Evolutionary conservation across 345 rosid genomes (phyloP).

Genomic region (Aquilaria malaccensis): DNA sequence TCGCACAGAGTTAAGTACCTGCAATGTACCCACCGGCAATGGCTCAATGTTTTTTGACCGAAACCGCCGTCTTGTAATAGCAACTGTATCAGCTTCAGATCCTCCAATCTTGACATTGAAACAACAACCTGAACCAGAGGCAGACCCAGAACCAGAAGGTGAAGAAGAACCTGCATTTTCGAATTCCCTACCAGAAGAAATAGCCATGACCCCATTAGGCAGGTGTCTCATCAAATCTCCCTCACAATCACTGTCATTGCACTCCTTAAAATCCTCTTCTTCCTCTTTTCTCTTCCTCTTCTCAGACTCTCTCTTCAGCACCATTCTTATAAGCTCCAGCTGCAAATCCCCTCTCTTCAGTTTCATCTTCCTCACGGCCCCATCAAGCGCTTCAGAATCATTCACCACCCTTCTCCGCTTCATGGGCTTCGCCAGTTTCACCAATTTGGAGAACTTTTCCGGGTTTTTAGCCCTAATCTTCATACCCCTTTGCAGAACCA

Average conservation of each 20-base stretch:
- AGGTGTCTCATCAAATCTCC: slow-evolving; percentile 47
- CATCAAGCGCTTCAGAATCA: slow-evolving; percentile 41
- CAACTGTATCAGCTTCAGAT: slow-evolving; percentile 24
- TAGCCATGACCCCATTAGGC: slow-evolving; percentile 92
- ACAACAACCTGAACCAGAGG: slow-evolving; percentile 26
- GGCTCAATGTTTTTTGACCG: slow-evolving; percentile 90
- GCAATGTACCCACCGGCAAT: slow-evolving; percentile 52
- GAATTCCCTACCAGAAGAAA: slow-evolving; percentile 44
- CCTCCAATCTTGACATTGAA: slow-evolving; percentile 53
- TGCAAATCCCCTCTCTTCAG: slow-evolving; percentile 60
- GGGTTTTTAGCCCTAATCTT: slow-evolving; percentile 55
- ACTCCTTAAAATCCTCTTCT: slow-evolving; percentile 14
- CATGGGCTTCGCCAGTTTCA: slow-evolving; percentile 23
- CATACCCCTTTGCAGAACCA: slow-evolving; percentile 6
- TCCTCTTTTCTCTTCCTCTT: slow-evolving; percentile 41
- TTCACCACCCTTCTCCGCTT: slow-evolving; percentile 31
- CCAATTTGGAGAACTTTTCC: slow-evolving; percentile 17
- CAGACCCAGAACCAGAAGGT: slow-evolving; percentile 13
- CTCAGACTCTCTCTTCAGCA: slow-evolving; percentile 68
- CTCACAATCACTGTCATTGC: slow-evolving; percentile 29
- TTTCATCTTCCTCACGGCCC: slow-evolving; percentile 50
- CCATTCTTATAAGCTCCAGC: slow-evolving; percentile 78
- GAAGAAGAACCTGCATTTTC: slow-evolving; percentile 38
- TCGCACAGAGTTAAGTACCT: slow-evolving; percentile 31
- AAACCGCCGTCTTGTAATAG: slow-evolving; percentile 44